These are phyloP conservation scores for Apostasia shenzhenica DNA, from an alignment of 106 monocot genomes.

Conservation along the genomic window DNA sequence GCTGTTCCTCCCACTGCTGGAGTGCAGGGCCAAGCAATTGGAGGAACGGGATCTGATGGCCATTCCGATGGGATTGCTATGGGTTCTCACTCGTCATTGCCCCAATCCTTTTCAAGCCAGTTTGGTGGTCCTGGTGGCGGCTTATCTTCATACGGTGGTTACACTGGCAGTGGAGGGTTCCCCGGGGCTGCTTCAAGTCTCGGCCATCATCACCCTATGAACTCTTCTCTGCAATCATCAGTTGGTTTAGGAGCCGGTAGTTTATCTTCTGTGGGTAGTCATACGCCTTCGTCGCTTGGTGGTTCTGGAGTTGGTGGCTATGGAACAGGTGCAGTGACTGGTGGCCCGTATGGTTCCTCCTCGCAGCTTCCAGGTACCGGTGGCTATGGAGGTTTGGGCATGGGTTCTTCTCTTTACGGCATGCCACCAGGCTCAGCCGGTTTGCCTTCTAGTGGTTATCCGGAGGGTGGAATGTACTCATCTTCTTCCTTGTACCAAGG, in stretches of 20 bases:
- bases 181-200: not conserved
- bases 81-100: constrained; percentile 10
- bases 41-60: not conserved
- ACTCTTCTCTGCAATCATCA: not conserved
- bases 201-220: constrained; percentile 1
- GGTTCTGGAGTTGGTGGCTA: constrained; percentile 10
- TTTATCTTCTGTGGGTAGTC: constrained; percentile 4
- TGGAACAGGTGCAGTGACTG: constrained; percentile 5
- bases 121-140: constrained; percentile 7
- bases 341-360: constrained; percentile 13
- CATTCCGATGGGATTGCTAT: constrained; percentile 1
- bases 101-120: constrained; percentile 5
- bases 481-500: constrained; percentile 10
- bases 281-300: not conserved
- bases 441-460: constrained; percentile 11
- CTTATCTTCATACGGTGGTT: constrained; percentile 6
- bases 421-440: constrained; percentile 5
- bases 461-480: constrained; percentile 14
- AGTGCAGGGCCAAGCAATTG: not conserved
- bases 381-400: constrained; percentile 17
- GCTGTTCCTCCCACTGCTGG: not conserved
- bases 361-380: constrained; percentile 10
- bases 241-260: constrained; percentile 3
- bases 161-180: not conserved
- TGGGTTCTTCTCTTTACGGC: constrained; percentile 13